Conservation (phyloP, 2,329 filamentous ascomycete genomes). For the Diaporthe vexans region DNA sequence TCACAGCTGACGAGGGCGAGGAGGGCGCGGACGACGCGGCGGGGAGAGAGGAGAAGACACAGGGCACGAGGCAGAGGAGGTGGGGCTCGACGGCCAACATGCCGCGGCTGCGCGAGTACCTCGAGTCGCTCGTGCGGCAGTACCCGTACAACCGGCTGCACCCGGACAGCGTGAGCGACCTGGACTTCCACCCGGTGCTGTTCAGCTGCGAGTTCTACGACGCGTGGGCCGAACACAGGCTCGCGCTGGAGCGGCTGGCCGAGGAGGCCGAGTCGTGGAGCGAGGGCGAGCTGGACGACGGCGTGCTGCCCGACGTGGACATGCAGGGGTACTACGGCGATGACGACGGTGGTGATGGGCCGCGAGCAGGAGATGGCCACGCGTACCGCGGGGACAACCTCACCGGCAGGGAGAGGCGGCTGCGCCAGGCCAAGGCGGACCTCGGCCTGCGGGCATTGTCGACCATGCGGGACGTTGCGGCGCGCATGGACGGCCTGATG, state of each 20-base stretch:
- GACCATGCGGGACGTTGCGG: constrained; percentile 73
- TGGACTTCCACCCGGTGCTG: constrained; percentile 86
- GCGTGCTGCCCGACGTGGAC: constrained; percentile 43
- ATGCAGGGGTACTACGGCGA: constrained; percentile 45
- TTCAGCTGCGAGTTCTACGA: constrained; percentile 87
- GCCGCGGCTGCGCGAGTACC: constrained; percentile 70
- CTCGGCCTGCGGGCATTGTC: constrained; percentile 66
- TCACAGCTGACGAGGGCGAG: not conserved
- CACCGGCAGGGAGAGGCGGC: constrained; percentile 42
- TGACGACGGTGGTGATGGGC: constrained; percentile 39
- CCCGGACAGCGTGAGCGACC: constrained; percentile 71
- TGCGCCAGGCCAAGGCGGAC: constrained; percentile 53
- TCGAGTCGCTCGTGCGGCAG: constrained; percentile 82
- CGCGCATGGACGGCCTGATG: constrained; percentile 79
- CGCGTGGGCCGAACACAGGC: constrained; percentile 71
- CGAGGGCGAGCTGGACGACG: constrained; percentile 46
- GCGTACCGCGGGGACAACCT: constrained; percentile 42
- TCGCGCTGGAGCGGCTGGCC: constrained; percentile 56
- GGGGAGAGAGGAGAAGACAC: constrained; percentile 30
- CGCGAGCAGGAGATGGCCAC: not conserved
- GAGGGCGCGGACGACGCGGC: constrained; percentile 14
- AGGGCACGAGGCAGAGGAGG: constrained; percentile 42
- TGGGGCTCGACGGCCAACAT: constrained; percentile 64
- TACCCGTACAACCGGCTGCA: constrained; percentile 77
- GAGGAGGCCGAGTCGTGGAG: constrained; percentile 51